Percentiles rank a stretch among this genome's conserved stretches.
These are phyloP conservation scores for Pterulicium gracile DNA, from an alignment of 1,284 basidiomycete genomes.

Conservation along the genomic window DNA sequence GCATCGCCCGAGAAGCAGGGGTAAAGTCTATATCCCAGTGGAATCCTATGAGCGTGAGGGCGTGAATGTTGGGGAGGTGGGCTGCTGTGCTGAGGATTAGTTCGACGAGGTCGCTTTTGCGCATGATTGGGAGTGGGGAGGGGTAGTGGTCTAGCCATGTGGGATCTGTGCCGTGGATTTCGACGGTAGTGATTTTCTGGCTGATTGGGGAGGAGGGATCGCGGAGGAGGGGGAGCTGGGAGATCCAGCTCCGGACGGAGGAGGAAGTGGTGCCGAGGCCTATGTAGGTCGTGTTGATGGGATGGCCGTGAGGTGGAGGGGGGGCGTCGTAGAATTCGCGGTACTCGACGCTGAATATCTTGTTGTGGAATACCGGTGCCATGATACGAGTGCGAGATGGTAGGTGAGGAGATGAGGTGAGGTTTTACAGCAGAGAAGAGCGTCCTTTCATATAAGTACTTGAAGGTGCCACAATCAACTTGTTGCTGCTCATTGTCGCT, in stretches of 20 bases:
- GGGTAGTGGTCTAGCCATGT: background rate
- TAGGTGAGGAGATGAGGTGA: too few relatives aligned
- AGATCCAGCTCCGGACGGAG: background rate
- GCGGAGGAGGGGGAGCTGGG: background rate
- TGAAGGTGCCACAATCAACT: too few relatives aligned
- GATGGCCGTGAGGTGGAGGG: background rate
- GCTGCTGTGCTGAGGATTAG: background rate
- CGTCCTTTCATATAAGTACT: too few relatives aligned
- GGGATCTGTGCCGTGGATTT: background rate
- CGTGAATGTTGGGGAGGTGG: background rate
- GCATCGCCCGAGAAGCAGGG: background rate
- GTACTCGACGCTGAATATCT: background rate
- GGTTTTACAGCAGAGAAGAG: too few relatives aligned
- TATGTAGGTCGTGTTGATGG: background rate
- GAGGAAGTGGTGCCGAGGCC: background rate
- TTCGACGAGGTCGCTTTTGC: background rate
- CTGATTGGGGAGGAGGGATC: background rate
- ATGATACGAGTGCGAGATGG: too few relatives aligned
- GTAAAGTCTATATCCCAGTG: background rate
- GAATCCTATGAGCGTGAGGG: background rate
- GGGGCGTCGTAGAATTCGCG: background rate
- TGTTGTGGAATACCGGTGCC: background rate
- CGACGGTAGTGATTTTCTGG: background rate
- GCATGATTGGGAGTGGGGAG: background rate
- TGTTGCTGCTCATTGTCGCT: too few relatives aligned